Base-by-base conservation (phyloP, 495 filamentous ascomycete genomes). In the Aspergillus heteromorphus region DNA sequence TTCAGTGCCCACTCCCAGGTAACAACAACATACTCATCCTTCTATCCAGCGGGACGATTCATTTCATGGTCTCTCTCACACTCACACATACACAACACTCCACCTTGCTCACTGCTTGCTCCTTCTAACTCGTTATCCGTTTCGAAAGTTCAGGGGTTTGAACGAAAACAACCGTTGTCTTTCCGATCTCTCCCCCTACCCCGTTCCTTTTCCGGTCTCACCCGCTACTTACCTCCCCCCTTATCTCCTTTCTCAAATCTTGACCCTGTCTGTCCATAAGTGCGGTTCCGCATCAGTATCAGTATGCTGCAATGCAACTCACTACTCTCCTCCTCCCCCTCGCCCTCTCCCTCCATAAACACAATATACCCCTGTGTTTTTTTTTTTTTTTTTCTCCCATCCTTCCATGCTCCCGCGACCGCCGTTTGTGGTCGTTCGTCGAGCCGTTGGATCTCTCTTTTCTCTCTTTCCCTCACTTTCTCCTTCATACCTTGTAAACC, bases 1-100 rank as follows among this genome's bases (percentile, higher is more conserved):
- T 59, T 59, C 20, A 52, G 47, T 61, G 55, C 50, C 56, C 40
- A 41, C 48, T 51, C 43, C 47, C 50, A 48, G 23, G 34, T 49
- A 47, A 45, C 47, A 47, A 45, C 47, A 27, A 27, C 23, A 56
- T 45, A 48, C 53, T 43, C 36, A 23, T 41, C 47, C 40, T 9
- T 27, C 23, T 27, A n/a, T 45, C 55, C 40, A 49, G 45, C 36
- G 27, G 36, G 49, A 30, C 34, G 31, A 47, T 42, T 45, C 42
- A 31, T 18, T 17, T 23, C 34, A 55, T 48, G 49, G 6, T 8
- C 41, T 51, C 47, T 25, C 18, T 48, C 29, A 11, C 51, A 36
- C 52, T 36, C 41, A 4, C 51, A 45, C 54, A 50, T 21, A 51
- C 49, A 27, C 42, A 45, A 8, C 2, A 17, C 5, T 8, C 13